Evolutionary conservation across 1,284 basidiomycete genomes (phyloP), one percentile per base, ranked within the genome.

Genomic region (Kwoniella shivajii): DNA sequence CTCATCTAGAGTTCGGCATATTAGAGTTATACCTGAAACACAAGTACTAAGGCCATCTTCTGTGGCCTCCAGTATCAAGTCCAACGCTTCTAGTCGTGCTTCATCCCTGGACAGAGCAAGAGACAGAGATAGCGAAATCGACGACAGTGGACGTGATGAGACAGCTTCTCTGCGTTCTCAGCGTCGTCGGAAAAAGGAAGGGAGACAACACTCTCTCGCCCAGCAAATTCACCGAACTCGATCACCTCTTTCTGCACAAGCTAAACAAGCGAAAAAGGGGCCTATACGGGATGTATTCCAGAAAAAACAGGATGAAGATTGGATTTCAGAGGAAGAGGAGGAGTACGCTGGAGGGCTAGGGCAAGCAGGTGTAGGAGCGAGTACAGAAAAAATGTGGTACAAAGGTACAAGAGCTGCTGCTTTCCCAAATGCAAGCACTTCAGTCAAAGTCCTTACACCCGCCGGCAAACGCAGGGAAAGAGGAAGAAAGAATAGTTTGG

Each of bases 201-300:
- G 61, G 29, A 61, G 56, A 27, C 57, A 54, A 22, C 43, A 36
- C n/a, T 67, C 61, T n/a, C 51, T 69, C 7, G 66, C 66, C 26
- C 61, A 66, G n/a, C 64, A 67, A 47, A 64, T 69, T 14, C 59
- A 65, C 39, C 66, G 65, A 27, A 67, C 60, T 1, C 56, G 58
- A 44, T 69, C 58, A 7, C 73, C 65, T 6, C 36, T 61, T 1
- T 43, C 52, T 9, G 41, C 39, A 27, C 41, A 44, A 22, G 38
- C 49, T n/a, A n/a, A 13, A 14, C 29, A 11, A 34, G 33, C 29
- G 10, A 34, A 42, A 16, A 72, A 73, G 37, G 64, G 71, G 0
- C 74, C 76, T 1, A 57, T 78, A 1, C 65, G 80, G 10, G 77
- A 81, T 61, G 80, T 81, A 0, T 81, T 81, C 62, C 74, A 78